Base-by-base conservation (phyloP, 495 filamentous ascomycete species). In the Hypomontagnella monticulosa region DNA sequence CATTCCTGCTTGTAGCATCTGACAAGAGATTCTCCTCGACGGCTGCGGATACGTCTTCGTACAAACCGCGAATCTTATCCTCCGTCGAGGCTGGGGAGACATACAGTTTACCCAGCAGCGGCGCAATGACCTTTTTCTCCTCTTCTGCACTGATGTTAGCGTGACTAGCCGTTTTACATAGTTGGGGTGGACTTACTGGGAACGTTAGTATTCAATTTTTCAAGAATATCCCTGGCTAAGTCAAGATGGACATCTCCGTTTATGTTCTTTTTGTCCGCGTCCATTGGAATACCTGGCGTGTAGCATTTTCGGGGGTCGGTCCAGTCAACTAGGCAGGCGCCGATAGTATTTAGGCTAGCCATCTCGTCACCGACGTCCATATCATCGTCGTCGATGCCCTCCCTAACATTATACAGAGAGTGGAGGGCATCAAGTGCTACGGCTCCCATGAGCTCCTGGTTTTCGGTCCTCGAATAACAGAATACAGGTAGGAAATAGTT, bases 401-500 rank as follows among this genome's bases (percentile, higher is more conserved):
- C 88, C 48, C 90, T 87, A 43, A 93, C 81, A 32, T 85, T 79
- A 68, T 85, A 82, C 4, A 87, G 74, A 12, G 87, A 82, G 55
- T 89, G 89, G 33, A 97, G 71, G 0, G 91, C 87, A 23, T 86
- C 82, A 4, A 92, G 82, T 4, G 88, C 83, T 6, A 97, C 81
- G 4, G 75, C 69, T 10, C 86, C 85, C 91, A 98, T 93, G 18
- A 89, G 81, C 20, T 87, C 82, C 63, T 93, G 91, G 71, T 97
- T 97, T 38, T 89, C 89, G 8, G 87, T 73, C 9, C 89, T 83
- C 19, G 88, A 91, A 73, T 93, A 96, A 72, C 91, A 93, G 81
- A 96, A 99, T 0, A 97, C 95, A 0, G 95, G 95, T 66, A 99
- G 83, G 82, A 97, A 98, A 74, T 99, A 99, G 52, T 90, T 92